Conservation (phyloP, 208 protist genomes). For the Phytomonas sp. region DNA sequence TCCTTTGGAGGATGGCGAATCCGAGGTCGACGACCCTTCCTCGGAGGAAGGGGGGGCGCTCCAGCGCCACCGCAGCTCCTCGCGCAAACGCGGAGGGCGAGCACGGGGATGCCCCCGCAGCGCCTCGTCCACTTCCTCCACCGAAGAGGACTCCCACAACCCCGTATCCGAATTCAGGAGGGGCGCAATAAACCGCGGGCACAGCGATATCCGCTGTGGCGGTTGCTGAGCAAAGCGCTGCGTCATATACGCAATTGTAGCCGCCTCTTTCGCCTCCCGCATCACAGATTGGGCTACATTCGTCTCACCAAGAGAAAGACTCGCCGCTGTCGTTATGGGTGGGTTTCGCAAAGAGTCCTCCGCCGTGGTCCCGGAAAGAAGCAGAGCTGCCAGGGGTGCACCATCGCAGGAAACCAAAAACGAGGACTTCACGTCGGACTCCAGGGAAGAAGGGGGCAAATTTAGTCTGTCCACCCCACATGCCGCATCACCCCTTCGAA, state of each 20-base stretch:
- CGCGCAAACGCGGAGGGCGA: conserved; percentile 10
- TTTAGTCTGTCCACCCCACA: too few relatives aligned
- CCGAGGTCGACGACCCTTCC: not conserved
- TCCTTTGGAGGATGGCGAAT: not conserved
- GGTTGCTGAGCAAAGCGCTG: conserved; percentile 12
- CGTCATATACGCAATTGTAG: conserved; percentile 33
- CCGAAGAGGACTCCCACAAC: conserved; percentile 46
- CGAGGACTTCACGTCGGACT: too few relatives aligned
- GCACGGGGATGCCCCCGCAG: conserved; percentile 18
- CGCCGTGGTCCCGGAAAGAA: too few relatives aligned
- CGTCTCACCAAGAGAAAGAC: conserved; percentile 6
- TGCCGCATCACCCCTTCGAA: too few relatives aligned
- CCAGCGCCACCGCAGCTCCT: conserved; percentile 37
- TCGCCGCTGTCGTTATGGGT: too few relatives aligned
- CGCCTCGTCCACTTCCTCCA: conserved; percentile 26
- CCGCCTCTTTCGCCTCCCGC: conserved; percentile 33
- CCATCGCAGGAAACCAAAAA: too few relatives aligned
- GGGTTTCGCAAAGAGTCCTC: too few relatives aligned
- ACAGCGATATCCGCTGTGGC: conserved; percentile 8
- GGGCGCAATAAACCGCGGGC: conserved; percentile 7
- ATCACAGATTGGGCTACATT: conserved; percentile 18
- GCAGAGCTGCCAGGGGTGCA: too few relatives aligned
- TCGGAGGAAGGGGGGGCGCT: conserved; percentile 24
- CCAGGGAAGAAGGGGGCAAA: too few relatives aligned
- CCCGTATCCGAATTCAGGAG: conserved; percentile 26